Base-by-base conservation (phyloP, 345 rosid species). In the Citropsis articulata region DNA sequence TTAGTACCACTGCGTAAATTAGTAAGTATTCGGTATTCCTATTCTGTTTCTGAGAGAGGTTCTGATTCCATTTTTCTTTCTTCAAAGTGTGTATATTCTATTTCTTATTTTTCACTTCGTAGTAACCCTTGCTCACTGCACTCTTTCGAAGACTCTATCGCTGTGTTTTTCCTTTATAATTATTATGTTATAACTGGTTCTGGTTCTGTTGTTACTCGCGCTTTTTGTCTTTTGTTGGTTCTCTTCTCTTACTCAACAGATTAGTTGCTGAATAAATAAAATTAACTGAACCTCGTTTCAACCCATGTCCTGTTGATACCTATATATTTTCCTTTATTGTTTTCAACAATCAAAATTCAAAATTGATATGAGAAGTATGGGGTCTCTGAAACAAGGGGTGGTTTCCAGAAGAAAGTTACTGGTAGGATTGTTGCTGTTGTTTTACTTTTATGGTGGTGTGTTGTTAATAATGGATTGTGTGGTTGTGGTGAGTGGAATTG, bases 401-500 rank as follows among this genome's bases (percentile, higher is more conserved):
- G 48, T 9, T 25, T 24, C 33, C 7, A 19, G 63, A 31, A 18
- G 63, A 21, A 21, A 40, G 25, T 6, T 48, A 12, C 13, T 33
- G 16, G 62, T 50, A 0, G 27, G 73, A 3, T 24, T 55, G 19
- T n/a, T 66, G 72, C 18, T 66, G 40, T 19, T 36, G n/a, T 72
- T 45, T 3, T 45, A 45, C 50, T 45, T 45, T 45, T 45, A 12
- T 45, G 50, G 50, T 45, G 50, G 50, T 45, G 50, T 13, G 50
- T 45, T 45, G 50, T 45, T 45, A 45, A 45, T 45, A 13, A 45
- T 45, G 50, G 50, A n/a, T n/a, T 50, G 21, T n/a, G 57, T 70
- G 13, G 7, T 48, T 59, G 53, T 72, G 71, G 84, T 69, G 75
- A 75, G 69, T 68, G 91, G 91, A 72, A 78, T 86, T 27, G 93